Conservation (phyloP, 2,329 filamentous ascomycete genomes). For the Fusarium redolens region DNA sequence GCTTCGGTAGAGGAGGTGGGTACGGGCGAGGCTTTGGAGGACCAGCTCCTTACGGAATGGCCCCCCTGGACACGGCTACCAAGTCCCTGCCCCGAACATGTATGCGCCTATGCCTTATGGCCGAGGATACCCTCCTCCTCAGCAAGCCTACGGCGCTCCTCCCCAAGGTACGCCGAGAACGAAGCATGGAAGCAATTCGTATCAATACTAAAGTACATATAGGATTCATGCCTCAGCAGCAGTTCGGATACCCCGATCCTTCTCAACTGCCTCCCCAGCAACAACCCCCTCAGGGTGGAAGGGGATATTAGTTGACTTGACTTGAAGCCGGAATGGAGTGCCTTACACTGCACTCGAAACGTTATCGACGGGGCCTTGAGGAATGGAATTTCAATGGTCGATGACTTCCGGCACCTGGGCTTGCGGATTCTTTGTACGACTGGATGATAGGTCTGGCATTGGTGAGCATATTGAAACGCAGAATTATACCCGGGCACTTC, state of each 20-base stretch:
- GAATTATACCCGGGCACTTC: constrained; percentile 46
- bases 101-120: constrained; percentile 53
- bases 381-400: constrained; percentile 29
- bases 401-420: constrained; percentile 40
- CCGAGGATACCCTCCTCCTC: constrained; percentile 52
- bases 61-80: constrained; percentile 53
- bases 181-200: background rate
- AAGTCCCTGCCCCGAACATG: constrained; percentile 51
- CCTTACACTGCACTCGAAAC: background rate
- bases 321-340: constrained; percentile 6
- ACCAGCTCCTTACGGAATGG: constrained; percentile 52
- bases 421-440: constrained; percentile 44
- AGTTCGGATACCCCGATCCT: constrained; percentile 62
- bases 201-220: constrained; percentile 7
- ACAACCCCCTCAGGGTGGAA: constrained; percentile 54
- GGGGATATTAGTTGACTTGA: constrained; percentile 55
- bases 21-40: constrained; percentile 56
- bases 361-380: constrained; percentile 8
- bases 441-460: constrained; percentile 43
- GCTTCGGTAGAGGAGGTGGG: constrained; percentile 54
- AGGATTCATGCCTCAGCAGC: constrained; percentile 53
- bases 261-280: constrained; percentile 53
- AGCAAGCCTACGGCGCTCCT: constrained; percentile 51
- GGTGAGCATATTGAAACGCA: constrained; percentile 46
- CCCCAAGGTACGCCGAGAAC: constrained; percentile 54